Base-by-base conservation (phyloP, 2,329 filamentous ascomycete species). In the Talaromyces amestolkiae region DNA sequence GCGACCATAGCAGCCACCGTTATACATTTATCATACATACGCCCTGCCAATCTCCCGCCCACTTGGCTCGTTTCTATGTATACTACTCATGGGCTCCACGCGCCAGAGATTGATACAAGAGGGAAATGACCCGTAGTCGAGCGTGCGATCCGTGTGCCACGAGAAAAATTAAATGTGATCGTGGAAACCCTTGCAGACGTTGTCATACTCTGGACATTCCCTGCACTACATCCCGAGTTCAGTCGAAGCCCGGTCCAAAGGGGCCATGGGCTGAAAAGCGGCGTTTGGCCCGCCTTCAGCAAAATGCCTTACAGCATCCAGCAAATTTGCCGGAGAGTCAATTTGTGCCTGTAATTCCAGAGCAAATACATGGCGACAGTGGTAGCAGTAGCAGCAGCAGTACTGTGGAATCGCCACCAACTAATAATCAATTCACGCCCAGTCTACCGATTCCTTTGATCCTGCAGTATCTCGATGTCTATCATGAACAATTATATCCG, bases 71-170 rank as follows among this genome's bases (percentile, higher is more conserved):
- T 33, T 66, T 58, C 53, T 66, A 66, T 66, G 64, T 51, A 62
- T 66, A 56, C 35, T 63, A 63, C 53, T 63, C 64, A 62, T 63
- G 54, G 64, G 60, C 64, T 66, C 64, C 35, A 33, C 53, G 53
- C 53, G 64, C 53, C 64, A 59, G 37, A 54, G 43, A 58, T 35
- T 51, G 61, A 58, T 63, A 66, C 54, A 53, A 27, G 60, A 43
- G 61, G 64, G 60, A 61, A 66, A 66, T 66, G 64, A 63, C 64
- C 53, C 60, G 64, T 43, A 66, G 64, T 51, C 60, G 64, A 63
- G 64, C 64, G 41, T 66, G 64, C 45, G 64, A 66, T 63, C 64
- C 64, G 37, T 66, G 64, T 66, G 64, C 64, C 35, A 66, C 64
- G 19, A 62, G 64, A 17, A 66, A 66, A 53, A 66, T 66, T 60